A percentile compares a stretch with the other conserved stretches of the same genome.
Conservation (phyloP, 78 protist genomes). For the Diacronema lutheri region DNA sequence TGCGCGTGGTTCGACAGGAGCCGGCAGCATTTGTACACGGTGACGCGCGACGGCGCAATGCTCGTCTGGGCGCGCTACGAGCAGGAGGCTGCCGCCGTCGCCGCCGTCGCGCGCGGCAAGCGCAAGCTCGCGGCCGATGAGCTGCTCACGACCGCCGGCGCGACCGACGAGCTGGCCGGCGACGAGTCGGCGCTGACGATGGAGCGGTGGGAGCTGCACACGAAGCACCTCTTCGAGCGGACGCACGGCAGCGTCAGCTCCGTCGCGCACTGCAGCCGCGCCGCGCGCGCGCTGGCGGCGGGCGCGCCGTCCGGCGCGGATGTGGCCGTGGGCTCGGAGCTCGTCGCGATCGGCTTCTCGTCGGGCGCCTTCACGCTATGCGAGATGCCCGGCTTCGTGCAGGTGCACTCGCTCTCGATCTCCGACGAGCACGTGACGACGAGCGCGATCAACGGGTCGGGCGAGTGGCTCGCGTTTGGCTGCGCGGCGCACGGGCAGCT, state of each 20-base stretch:
- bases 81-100: too few relatives aligned
- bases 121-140: too few relatives aligned
- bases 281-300: not conserved
- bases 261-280: not conserved
- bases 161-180: too few relatives aligned
- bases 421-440: constrained; percentile 39
- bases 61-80: too few relatives aligned
- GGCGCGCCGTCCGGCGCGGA: not conserved
- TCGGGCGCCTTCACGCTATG: constrained; percentile 78
- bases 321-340: not conserved
- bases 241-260: not conserved
- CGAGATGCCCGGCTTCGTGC: constrained; percentile 48
- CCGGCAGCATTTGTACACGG: constrained; percentile 8
- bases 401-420: constrained; percentile 36
- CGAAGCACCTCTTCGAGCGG: not conserved
- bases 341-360: constrained; percentile 72
- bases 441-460: constrained; percentile 45
- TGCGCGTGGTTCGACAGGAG: not conserved
- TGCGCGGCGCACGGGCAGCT: constrained; percentile 71
- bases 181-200: not conserved
- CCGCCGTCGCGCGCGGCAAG: too few relatives aligned
- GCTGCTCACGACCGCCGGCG: too few relatives aligned
- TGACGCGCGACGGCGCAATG: constrained; percentile 25
- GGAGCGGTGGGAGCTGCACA: not conserved
- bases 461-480: constrained; percentile 94